Evolutionary conservation across 75 land plant species (phyloP), one percentile per base, ranked within the genome.

Genomic region (Gnetum montanum): DNA sequence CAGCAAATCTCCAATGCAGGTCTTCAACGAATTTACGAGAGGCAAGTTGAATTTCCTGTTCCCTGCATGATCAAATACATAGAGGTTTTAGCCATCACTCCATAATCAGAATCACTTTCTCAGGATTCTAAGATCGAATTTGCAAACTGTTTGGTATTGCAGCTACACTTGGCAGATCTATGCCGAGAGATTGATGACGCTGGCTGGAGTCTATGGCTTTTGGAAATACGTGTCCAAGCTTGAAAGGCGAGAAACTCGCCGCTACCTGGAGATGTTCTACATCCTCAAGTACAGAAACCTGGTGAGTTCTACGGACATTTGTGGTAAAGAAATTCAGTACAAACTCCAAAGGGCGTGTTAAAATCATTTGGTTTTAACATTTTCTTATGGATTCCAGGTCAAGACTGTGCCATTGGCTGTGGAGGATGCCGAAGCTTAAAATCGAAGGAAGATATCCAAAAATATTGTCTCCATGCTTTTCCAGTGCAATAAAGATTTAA

Each of bases 191-290:
- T 31, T 80, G 67, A 68, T 80, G 84, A 80, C 77, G 6, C 49
- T 80, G 57, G 16, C 84, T 52, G 68, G 77, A 4, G 82, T 80
- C 15, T 80, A 78, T 53, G 77, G 84, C n/a, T 80, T 80, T 72
- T 80, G 84, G 84, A 80, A 80, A 56, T 73, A 80, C 31, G 84
- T 80, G 23, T 80, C 84, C 12, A 73, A 80, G 34, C 72, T 80
- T 20, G 71, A 73, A 16, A 78, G 84, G 55, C 76, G 72, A 20
- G 84, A 80, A 54, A 62, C 77, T 6, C 64, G 77, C 2, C 76
- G 84, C 4, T 80, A 80, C 69, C 62, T 80, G 30, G 84, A 80
- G 77, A 80, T 80, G 84, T 78, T 80, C 34, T 80, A 80, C 65
- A 79, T 62, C 8, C 69, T 80, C 19, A 78, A 78, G 45, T 80